Evolutionary conservation across 1,284 basidiomycete species (phyloP).

Genomic region (Boletellus sp.): DNA sequence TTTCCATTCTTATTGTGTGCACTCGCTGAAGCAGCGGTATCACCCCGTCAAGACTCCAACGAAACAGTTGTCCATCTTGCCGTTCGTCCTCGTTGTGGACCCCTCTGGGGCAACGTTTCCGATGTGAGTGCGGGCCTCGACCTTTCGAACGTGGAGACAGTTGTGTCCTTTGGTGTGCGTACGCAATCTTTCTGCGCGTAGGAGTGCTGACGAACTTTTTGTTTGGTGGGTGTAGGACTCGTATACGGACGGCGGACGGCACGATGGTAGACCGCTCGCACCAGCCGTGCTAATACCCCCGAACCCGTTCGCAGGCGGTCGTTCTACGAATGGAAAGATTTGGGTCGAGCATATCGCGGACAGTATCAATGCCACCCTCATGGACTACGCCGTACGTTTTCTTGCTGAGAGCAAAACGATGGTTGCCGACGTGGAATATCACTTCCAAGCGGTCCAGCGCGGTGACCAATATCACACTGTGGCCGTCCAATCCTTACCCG

Average conservation of each 20-base stretch:
- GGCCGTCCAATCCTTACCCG: conserved; percentile 35
- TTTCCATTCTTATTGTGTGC: background rate
- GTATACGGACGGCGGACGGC: conserved; percentile 34
- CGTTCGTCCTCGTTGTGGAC: conserved; percentile 41
- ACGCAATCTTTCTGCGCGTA: background rate
- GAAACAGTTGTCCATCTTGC: conserved; percentile 37
- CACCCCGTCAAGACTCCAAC: conserved; percentile 16
- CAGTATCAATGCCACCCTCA: conserved; percentile 20
- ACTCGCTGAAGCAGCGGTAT: conserved; percentile 13
- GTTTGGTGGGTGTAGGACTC: conserved; percentile 25
- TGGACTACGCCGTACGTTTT: conserved; percentile 27
- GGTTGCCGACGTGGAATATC: background rate
- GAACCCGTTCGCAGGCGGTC: conserved; percentile 32
- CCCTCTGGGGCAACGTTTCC: conserved; percentile 34
- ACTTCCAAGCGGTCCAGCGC: conserved; percentile 32
- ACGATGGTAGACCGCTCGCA: conserved; percentile 33
- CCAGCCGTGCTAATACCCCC: conserved; percentile 33
- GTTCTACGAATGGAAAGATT: conserved; percentile 35
- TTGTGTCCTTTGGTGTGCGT: conserved; percentile 47
- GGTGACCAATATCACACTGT: conserved; percentile 34
- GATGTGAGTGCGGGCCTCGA: conserved; percentile 45
- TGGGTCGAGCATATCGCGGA: conserved; percentile 34
- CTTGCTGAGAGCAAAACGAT: background rate
- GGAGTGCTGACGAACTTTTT: background rate
- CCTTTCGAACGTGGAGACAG: conserved; percentile 37